Evolutionary conservation across 148 eudicot species (phyloP).

Genomic region (Arbutus unedo): DNA sequence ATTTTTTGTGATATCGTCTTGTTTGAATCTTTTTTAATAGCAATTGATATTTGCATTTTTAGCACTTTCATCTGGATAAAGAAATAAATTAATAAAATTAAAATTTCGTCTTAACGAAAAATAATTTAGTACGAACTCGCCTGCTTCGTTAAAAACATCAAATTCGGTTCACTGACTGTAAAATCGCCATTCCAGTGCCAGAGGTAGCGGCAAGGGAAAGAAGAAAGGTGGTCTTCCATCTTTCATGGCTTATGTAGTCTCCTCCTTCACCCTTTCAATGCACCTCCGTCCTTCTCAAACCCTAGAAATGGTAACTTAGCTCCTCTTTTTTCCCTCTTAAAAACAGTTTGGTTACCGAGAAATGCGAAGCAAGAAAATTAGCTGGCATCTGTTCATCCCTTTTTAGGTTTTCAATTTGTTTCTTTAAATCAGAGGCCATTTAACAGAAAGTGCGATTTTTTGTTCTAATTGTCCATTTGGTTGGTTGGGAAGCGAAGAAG

Average conservation of each 20-base stretch:
- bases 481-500: neutral
- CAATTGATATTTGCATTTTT: too few species aligned
- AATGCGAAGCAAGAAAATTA: neutral
- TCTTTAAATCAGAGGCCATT: too few species aligned
- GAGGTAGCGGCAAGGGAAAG: neutral
- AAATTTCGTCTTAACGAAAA: too few species aligned
- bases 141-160: too few species aligned
- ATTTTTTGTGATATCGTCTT: too few species aligned
- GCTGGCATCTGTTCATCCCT: neutral
- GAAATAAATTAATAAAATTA: too few species aligned
- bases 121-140: too few species aligned
- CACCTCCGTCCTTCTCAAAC: neutral
- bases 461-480: neutral
- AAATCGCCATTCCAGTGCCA: neutral
- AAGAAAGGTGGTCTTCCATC: neutral
- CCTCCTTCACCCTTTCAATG: constrained; percentile 9
- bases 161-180: neutral
- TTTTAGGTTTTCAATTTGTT: too few species aligned
- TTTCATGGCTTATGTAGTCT: constrained; percentile 14
- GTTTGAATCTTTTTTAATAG: too few species aligned
- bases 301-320: constrained; percentile 4
- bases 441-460: too few species aligned
- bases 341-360: neutral
- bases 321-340: neutral
- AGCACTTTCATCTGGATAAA: too few species aligned